Percentiles rank a stretch among this genome's conserved stretches.
These are phyloP conservation scores for Cenchrus americanus DNA, from an alignment of 176 grass and related monocot species.

Conservation along the genomic window DNA sequence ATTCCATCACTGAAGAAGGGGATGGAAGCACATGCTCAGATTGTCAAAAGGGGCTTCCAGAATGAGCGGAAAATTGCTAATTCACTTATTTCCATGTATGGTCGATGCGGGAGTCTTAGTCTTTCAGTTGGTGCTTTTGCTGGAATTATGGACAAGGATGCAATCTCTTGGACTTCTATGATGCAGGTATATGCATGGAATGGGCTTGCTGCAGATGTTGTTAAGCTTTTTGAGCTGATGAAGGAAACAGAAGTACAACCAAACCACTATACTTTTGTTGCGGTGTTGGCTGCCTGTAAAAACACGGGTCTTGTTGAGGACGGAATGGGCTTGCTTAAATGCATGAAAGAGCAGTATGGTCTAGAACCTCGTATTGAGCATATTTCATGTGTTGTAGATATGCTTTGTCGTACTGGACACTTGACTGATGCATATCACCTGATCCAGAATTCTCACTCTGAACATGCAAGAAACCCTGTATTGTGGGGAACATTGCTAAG, in stretches of 20 bases:
- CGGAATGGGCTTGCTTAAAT: slow-evolving; percentile 54
- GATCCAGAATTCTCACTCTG: slow-evolving; percentile 35
- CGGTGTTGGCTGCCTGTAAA: slow-evolving; percentile 61
- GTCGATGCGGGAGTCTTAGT: slow-evolving; percentile 54
- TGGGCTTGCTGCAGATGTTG: slow-evolving; percentile 50
- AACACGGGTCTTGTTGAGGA: slow-evolving; percentile 72
- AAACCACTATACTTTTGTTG: slow-evolving; percentile 69
- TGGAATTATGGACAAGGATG: slow-evolving; percentile 61
- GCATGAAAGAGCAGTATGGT: slow-evolving; percentile 68
- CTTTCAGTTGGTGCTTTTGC: slow-evolving; percentile 56
- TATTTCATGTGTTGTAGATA: slow-evolving; percentile 72
- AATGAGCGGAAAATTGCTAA: slow-evolving; percentile 50
- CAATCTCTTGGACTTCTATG: slow-evolving; percentile 78
- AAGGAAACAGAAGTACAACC: slow-evolving; percentile 55
- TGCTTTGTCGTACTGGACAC: slow-evolving; percentile 55
- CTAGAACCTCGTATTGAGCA: slow-evolving; percentile 61
- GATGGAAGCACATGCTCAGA: slow-evolving; percentile 62
- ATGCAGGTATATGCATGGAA: slow-evolving; percentile 78
- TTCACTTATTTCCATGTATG: slow-evolving; percentile 78
- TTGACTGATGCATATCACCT: slow-evolving; percentile 68
- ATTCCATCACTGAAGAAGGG: slow-evolving; percentile 65
- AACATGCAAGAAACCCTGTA: slow-evolving; percentile 25
- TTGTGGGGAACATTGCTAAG: slow-evolving; percentile 67
- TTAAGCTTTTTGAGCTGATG: slow-evolving; percentile 67
- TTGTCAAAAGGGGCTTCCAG: slow-evolving; percentile 74